Evolutionary conservation across 495 filamentous ascomycete species (phyloP).

Genomic region (Lichenothelia convexa): DNA sequence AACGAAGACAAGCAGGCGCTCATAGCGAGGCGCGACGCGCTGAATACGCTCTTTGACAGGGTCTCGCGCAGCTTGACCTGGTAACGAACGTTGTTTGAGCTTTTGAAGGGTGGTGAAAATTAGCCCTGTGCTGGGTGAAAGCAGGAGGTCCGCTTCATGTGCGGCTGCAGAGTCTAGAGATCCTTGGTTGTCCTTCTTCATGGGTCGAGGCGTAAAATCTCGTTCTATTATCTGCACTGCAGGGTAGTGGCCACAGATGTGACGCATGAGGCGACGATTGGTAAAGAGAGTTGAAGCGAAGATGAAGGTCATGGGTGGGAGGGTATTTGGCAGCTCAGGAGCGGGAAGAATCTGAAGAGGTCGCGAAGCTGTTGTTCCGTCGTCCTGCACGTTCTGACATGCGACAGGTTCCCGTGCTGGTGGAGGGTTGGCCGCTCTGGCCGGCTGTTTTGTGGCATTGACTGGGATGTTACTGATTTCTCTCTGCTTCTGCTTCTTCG

Average conservation of each 20-base stretch:
- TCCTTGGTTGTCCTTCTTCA: background rate
- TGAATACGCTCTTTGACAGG: slow-evolving; percentile 39
- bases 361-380: too few relatives aligned
- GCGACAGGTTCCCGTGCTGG: too few relatives aligned
- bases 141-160: slow-evolving; percentile 54
- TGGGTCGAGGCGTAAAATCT: slow-evolving; percentile 34
- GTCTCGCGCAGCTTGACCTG: slow-evolving; percentile 32
- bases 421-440: too few relatives aligned
- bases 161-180: slow-evolving; percentile 15
- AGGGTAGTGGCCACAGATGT: slow-evolving; percentile 33
- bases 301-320: slow-evolving; percentile 19
- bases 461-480: background rate
- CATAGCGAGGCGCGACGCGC: slow-evolving; percentile 40
- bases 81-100: slow-evolving; percentile 51
- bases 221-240: slow-evolving; percentile 38
- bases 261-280: slow-evolving; percentile 24
- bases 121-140: slow-evolving; percentile 53
- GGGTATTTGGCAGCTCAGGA: background rate
- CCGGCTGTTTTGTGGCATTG: background rate
- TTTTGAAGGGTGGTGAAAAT: slow-evolving; percentile 54
- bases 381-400: background rate
- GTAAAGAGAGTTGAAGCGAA: slow-evolving; percentile 29
- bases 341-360: too few relatives aligned
- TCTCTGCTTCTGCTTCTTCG: background rate
- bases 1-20: slow-evolving; percentile 52